Conservation (phyloP, 495 filamentous ascomycete species). For the Penicillium soppii region DNA sequence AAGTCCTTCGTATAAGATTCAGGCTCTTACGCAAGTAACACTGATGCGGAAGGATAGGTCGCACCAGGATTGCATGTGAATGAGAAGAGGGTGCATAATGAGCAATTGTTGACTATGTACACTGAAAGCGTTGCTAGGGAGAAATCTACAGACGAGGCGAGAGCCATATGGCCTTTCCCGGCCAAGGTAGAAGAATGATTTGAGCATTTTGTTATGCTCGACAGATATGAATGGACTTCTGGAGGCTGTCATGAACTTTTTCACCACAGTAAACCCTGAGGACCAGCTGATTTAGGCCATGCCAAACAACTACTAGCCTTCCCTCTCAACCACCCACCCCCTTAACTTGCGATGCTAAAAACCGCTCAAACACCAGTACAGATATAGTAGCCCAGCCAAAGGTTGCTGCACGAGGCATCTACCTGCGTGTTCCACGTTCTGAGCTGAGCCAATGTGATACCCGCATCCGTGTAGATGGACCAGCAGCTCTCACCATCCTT, state of each 20-base stretch:
- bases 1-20: constrained; percentile 29
- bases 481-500: neutral
- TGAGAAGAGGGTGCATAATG: constrained; percentile 27
- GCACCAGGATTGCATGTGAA: constrained; percentile 31
- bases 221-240: neutral
- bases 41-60: constrained; percentile 40
- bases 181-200: constrained; percentile 1
- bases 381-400: constrained; percentile 26
- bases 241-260: neutral
- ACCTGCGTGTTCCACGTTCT: constrained; percentile 33
- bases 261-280: neutral
- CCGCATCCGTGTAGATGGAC: neutral
- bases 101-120: constrained; percentile 26
- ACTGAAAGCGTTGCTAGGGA: constrained; percentile 25
- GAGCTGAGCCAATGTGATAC: neutral
- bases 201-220: neutral
- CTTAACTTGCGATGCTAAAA: no score
- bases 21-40: constrained; percentile 31
- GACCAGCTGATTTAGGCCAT: neutral
- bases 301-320: neutral
- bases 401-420: constrained; percentile 16
- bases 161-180: constrained; percentile 33
- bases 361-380: constrained; percentile 19
- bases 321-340: neutral
- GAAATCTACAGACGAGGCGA: constrained; percentile 27